Conservation (phyloP, 2,329 filamentous ascomycete species). For the Dothideomycetidae sp. region DNA sequence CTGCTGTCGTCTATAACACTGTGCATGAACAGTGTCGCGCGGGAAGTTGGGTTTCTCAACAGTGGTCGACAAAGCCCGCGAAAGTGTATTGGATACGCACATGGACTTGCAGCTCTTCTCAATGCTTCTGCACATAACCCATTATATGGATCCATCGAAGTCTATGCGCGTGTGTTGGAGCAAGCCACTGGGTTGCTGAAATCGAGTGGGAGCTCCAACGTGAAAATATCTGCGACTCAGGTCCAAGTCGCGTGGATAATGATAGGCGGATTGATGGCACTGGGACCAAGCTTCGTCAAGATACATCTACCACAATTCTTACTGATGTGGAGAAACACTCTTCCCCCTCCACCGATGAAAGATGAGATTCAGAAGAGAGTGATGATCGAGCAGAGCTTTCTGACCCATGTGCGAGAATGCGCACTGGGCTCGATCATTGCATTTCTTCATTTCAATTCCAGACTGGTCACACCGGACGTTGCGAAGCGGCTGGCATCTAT, state of each 20-base stretch:
- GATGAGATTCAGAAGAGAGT: slow-evolving; percentile 78
- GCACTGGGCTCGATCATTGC: slow-evolving; percentile 81
- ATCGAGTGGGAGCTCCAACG: slow-evolving; percentile 76
- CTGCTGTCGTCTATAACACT: slow-evolving; percentile 82
- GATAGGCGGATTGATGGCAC: slow-evolving; percentile 88
- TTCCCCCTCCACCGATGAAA: slow-evolving; percentile 86
- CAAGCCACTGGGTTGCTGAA: slow-evolving; percentile 89
- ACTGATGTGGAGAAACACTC: slow-evolving; percentile 89
- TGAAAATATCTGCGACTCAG: slow-evolving; percentile 82
- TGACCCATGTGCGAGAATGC: slow-evolving; percentile 89
- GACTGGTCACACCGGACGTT: slow-evolving; percentile 81
- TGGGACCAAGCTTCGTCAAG: slow-evolving; percentile 96
- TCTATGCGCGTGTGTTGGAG: slow-evolving; percentile 79
- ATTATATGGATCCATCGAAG: slow-evolving; percentile 85
- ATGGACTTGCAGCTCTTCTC: slow-evolving; percentile 78
- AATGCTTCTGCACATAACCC: slow-evolving; percentile 81
- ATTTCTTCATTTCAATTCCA: slow-evolving; percentile 86
- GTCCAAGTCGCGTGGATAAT: slow-evolving; percentile 97
- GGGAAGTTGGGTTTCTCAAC: slow-evolving; percentile 67
- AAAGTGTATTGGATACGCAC: slow-evolving; percentile 78
- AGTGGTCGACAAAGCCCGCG: slow-evolving; percentile 64
- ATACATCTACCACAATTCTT: slow-evolving; percentile 91
- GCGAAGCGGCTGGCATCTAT: slow-evolving; percentile 84
- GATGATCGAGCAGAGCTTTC: slow-evolving; percentile 76
- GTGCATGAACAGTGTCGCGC: slow-evolving; percentile 86